Base-by-base conservation (phyloP, 2,329 filamentous ascomycete genomes). In the Elsinoe necatrix region DNA sequence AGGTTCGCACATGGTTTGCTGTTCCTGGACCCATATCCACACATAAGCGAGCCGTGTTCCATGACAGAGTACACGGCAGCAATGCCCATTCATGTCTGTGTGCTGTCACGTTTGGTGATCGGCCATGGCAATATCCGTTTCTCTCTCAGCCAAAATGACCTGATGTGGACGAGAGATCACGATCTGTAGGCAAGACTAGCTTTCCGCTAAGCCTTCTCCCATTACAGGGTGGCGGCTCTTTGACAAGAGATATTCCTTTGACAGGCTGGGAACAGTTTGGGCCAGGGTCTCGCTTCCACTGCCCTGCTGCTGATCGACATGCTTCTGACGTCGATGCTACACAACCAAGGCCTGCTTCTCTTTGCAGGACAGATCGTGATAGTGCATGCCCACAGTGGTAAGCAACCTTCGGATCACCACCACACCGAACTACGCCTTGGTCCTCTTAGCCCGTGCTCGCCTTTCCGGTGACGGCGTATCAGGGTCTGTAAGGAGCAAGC, bases 211-310 rank as follows among this genome's bases (percentile, higher is more conserved):
- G 48, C 27, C 29, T 16, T 35, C 41, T 35, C 48, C 29, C 23
- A 52, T 52, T 52, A 52, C 48, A 29, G 48, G n/a, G 48, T 52
- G 48, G 48, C 48, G 48, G 48, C 48, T 52, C 25, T 29, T 47
- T 18, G 43, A 20, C 21, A 23, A 21, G 39, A 23, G 8, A 21
- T 6, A 43, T 7, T 4, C 12, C 27, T 51, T 51, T 52, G 48
- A 52, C 48, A 52, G 48, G 48, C 34, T 39, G 48, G n/a, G 31
- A 34, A 2, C 3, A 14, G 7, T 9, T 18, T 16, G 12, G 27
- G 14, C 12, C 45, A 50, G 45, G 45, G 45, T 50, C 45, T 48
- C 21, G 43, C 43, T 48, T 48, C 21, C 21, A 48, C n/a, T 31
- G 14, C 39, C 39, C 39, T 43, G 39, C 39, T 23, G 16, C 8